Evolutionary conservation across 257 asterid species (phyloP).

Genomic region (Verbascum thapsus): DNA sequence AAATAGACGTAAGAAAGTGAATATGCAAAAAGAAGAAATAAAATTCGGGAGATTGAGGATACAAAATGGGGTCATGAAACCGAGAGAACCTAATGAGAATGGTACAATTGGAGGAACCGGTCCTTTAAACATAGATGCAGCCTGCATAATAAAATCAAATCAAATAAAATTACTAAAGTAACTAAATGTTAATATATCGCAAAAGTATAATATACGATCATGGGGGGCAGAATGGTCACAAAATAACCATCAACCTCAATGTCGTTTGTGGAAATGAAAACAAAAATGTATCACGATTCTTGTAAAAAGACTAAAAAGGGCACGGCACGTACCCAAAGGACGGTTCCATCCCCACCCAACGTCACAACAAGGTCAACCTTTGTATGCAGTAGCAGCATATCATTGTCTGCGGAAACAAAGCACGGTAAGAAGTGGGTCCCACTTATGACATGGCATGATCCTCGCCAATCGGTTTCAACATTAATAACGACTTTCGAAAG

Average conservation of each 20-base stretch:
- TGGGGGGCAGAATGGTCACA: background rate
- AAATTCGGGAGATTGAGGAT: conserved; percentile 49
- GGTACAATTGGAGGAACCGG: conserved; percentile 98
- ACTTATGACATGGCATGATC: too few species aligned
- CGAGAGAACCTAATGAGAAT: conserved; percentile 95
- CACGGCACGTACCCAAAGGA: conserved; percentile 88
- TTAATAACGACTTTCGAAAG: background rate
- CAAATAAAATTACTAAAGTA: conserved; percentile 3
- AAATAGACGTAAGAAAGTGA: conserved; percentile 17
- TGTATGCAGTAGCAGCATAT: conserved; percentile 68
- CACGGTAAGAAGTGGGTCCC: background rate
- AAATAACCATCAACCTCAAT: background rate
- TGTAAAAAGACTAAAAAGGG: background rate
- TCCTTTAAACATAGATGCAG: conserved; percentile 98
- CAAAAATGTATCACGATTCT: background rate
- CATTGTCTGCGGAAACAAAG: conserved; percentile 58
- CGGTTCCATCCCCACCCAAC: conserved; percentile 98
- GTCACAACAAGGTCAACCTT: conserved; percentile 92
- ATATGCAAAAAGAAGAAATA: conserved; percentile 19
- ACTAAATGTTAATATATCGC: background rate
- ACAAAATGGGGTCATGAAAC: conserved; percentile 98
- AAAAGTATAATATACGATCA: background rate
- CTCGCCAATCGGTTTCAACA: too few species aligned
- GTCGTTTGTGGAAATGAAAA: background rate
- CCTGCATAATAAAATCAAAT: conserved; percentile 53